phyloP scores from a whole-genome alignment of 2,329 filamentous ascomycete genomes.

The Apiospora hydei region DNA sequence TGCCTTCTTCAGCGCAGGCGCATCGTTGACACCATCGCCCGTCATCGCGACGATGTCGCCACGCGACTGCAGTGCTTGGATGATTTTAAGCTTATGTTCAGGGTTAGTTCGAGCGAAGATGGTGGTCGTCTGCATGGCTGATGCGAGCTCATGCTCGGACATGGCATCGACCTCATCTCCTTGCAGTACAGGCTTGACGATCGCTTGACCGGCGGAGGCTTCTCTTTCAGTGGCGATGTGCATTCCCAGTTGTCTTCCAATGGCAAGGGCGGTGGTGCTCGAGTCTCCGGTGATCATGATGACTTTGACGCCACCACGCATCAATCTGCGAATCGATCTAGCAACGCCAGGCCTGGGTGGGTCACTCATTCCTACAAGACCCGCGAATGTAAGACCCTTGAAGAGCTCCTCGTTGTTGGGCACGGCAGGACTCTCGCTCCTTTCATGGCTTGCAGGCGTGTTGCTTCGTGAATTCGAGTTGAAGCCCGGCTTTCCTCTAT shows the following conservation, averaged over 20 bases:
- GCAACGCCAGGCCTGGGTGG: conserved; percentile 91
- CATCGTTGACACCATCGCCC: conserved; percentile 97
- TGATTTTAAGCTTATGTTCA: conserved; percentile 98
- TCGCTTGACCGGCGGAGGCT: conserved; percentile 61
- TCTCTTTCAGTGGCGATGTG: conserved; percentile 67
- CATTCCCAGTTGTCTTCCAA: conserved; percentile 96
- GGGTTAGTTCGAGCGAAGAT: conserved; percentile 97
- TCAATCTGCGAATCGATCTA: conserved; percentile 84
- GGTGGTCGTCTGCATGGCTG: conserved; percentile 85
- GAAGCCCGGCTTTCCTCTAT: conserved; percentile 49
- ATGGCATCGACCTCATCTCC: conserved; percentile 95
- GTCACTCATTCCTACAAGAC: conserved; percentile 96
- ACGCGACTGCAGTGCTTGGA: conserved; percentile 86
- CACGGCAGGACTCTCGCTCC: conserved; percentile 47
- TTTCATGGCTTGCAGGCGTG: conserved; percentile 54
- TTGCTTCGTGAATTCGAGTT: conserved; percentile 57
- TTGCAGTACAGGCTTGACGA: conserved; percentile 76
- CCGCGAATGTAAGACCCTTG: conserved; percentile 85
- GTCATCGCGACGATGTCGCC: conserved; percentile 99
- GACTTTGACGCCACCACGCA: conserved; percentile 94
- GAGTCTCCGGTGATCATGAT: conserved; percentile 99
- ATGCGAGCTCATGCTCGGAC: conserved; percentile 82
- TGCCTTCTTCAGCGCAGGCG: conserved; percentile 93
- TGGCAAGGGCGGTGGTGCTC: conserved; percentile 91
- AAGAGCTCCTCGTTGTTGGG: conserved; percentile 75